Conservation (phyloP, 1,139 yeast species). For the Geotrichum candidum region DNA sequence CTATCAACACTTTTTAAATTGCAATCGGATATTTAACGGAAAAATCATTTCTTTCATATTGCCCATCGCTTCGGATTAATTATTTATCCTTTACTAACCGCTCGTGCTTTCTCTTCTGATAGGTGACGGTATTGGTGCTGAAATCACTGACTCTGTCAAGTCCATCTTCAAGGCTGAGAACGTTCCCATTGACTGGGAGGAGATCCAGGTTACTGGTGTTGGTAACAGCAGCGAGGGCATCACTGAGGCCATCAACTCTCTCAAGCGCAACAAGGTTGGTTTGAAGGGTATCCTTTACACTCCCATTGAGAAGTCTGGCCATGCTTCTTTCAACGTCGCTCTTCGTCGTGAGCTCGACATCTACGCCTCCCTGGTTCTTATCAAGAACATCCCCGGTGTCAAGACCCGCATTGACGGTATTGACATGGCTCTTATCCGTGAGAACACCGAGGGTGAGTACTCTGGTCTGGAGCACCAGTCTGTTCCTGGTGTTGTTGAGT, state of each 20-base stretch:
- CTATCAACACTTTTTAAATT: neutral
- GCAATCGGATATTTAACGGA: neutral
- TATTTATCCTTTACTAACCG: slow-evolving; percentile 5
- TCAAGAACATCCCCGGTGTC: slow-evolving; percentile 93
- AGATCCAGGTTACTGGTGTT: slow-evolving; percentile 79
- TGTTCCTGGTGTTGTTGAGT: slow-evolving; percentile 96
- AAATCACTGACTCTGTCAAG: slow-evolving; percentile 89
- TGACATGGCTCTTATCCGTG: slow-evolving; percentile 93
- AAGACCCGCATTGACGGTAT: slow-evolving; percentile 81
- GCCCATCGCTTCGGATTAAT: slow-evolving; percentile 4
- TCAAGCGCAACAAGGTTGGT: slow-evolving; percentile 95
- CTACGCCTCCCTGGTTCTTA: slow-evolving; percentile 86
- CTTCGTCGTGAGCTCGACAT: slow-evolving; percentile 93
- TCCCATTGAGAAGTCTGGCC: slow-evolving; percentile 67
- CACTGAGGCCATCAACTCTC: slow-evolving; percentile 81
- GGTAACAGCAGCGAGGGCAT: slow-evolving; percentile 55
- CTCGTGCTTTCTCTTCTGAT: slow-evolving; percentile 2
- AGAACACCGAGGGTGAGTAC: slow-evolving; percentile 97
- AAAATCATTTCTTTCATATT: slow-evolving; percentile 1
- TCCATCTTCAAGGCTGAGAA: slow-evolving; percentile 78
- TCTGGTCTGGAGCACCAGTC: slow-evolving; percentile 98
- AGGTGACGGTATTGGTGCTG: slow-evolving; percentile 95
- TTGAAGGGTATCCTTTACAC: slow-evolving; percentile 94
- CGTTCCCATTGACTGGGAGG: slow-evolving; percentile 93
- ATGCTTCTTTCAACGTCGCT: slow-evolving; percentile 88